Evolutionary conservation across 768 basidiomycete genomes (phyloP).

Genomic region (Auriculariales sp.): DNA sequence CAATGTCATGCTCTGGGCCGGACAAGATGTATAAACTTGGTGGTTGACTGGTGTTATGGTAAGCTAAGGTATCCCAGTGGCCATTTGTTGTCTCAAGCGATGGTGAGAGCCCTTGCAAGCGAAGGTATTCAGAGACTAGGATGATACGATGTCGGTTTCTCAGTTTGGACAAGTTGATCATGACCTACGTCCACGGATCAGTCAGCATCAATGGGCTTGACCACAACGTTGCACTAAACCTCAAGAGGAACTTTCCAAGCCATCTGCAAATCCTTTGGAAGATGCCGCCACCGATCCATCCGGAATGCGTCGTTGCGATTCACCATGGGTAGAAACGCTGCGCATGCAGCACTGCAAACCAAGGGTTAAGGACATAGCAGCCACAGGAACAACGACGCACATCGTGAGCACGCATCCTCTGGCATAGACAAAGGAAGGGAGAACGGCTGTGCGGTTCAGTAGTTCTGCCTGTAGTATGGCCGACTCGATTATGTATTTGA

Average conservation of each 20-base stretch:
- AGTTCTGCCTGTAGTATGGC: constrained; percentile 3
- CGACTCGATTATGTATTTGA: constrained; percentile 9
- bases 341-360: constrained; percentile 6
- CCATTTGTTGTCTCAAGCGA: constrained; percentile 2
- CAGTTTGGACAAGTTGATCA: constrained; percentile 8
- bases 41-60: background rate
- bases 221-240: background rate
- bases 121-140: constrained; percentile 6
- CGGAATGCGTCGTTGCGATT: constrained; percentile 7
- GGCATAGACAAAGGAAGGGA: constrained; percentile 8
- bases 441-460: constrained; percentile 8
- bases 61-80: constrained; percentile 1
- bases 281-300: constrained; percentile 4
- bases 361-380: background rate
- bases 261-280: constrained; percentile 4
- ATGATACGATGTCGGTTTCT: constrained; percentile 3
- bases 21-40: constrained; percentile 1
- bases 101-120: constrained; percentile 4
- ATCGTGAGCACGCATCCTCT: constrained; percentile 4
- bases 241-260: constrained; percentile 6
- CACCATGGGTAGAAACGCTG: constrained; percentile 5
- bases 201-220: background rate
- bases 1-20: background rate
- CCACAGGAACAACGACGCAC: background rate
- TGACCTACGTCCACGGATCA: background rate